Evolutionary conservation across 2,329 filamentous ascomycete species (phyloP).

Genomic region (Septoria petroselini): DNA sequence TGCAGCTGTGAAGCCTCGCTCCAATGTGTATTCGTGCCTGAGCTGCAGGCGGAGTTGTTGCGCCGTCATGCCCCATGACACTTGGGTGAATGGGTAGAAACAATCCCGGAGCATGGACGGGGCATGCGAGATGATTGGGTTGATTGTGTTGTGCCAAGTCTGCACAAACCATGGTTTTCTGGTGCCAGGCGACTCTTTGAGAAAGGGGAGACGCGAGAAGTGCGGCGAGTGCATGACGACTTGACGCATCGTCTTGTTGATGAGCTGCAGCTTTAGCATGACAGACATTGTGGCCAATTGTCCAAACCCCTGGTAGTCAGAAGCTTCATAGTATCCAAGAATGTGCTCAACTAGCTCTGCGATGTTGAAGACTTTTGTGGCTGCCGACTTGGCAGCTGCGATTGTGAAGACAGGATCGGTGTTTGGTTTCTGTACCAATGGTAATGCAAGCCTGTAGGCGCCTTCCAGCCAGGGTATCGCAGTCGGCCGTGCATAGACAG

Average conservation of each 20-base stretch:
- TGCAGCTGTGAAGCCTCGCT: background rate
- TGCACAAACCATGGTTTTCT: background rate
- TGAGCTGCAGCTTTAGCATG: conserved; percentile 1
- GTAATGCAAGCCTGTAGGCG: too few relatives aligned
- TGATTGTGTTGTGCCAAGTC: background rate
- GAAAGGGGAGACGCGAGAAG: background rate
- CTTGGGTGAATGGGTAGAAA: background rate
- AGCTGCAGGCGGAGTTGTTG: background rate
- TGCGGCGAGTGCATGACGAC: background rate
- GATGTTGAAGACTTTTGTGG: conserved; percentile 5
- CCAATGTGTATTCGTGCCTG: background rate
- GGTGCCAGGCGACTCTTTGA: background rate
- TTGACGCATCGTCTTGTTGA: background rate
- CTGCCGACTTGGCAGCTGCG: background rate
- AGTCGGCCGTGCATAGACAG: too few relatives aligned
- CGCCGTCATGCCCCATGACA: background rate
- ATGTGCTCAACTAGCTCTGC: conserved; percentile 7
- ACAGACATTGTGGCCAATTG: background rate
- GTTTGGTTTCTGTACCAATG: too few relatives aligned
- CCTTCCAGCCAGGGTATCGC: too few relatives aligned
- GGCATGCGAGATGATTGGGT: background rate
- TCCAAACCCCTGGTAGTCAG: background rate
- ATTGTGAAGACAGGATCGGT: too few relatives aligned
- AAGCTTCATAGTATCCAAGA: background rate
- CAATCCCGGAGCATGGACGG: background rate